Evolutionary conservation across 1,284 basidiomycete genomes (phyloP).

Genomic region (Hymenochaete sp.): DNA sequence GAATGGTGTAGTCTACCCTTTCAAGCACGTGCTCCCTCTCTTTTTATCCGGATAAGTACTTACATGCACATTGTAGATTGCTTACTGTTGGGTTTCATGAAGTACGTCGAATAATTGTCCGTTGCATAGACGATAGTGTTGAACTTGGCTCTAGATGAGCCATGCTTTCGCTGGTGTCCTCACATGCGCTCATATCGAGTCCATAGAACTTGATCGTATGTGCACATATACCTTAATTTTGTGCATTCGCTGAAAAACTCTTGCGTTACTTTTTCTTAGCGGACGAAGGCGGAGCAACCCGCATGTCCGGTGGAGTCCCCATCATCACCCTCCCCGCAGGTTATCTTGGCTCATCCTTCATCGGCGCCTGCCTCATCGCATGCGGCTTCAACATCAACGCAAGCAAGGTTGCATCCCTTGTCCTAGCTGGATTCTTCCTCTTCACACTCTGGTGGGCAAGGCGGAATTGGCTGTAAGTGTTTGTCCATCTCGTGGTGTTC

Average conservation of each 20-base stretch:
- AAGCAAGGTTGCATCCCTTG: conserved; percentile 80
- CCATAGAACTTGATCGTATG: conserved; percentile 76
- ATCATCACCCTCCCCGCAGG: conserved; percentile 84
- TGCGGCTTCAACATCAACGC: conserved; percentile 94
- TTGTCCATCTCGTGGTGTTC: not conserved
- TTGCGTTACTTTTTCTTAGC: conserved; percentile 34
- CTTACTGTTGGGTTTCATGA: conserved; percentile 89
- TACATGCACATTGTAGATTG: conserved; percentile 32
- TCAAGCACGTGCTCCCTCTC: conserved; percentile 55
- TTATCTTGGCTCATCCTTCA: conserved; percentile 87
- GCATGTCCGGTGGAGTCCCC: conserved; percentile 87
- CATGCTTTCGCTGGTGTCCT: conserved; percentile 75
- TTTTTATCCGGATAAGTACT: conserved; percentile 10
- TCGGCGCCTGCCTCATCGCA: conserved; percentile 83
- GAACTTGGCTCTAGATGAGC: conserved; percentile 51
- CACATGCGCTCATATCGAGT: conserved; percentile 88
- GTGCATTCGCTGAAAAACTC: conserved; percentile 6
- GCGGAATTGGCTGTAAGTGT: conserved; percentile 63
- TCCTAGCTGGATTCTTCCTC: conserved; percentile 82
- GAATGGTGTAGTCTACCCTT: conserved; percentile 69
- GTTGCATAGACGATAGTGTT: not conserved
- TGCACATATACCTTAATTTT: conserved; percentile 17
- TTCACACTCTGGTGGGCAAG: conserved; percentile 90
- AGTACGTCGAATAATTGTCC: conserved; percentile 32
- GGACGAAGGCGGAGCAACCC: conserved; percentile 88